Conservation (phyloP, 805 yeast species). For the Torulaspora delbrueckii region DNA sequence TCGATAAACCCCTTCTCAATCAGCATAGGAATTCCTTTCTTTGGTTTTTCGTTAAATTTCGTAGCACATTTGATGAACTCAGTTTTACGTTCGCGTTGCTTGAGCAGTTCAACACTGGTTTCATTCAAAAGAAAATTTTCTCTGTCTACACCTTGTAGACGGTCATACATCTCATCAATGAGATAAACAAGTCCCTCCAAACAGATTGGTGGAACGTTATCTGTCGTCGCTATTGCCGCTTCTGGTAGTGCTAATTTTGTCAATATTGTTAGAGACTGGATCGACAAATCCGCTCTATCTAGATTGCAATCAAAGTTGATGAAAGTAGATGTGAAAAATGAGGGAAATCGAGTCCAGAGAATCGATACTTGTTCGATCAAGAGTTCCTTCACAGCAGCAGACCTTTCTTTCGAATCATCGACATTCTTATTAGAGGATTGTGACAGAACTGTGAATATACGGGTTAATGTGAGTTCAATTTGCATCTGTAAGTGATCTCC, state of each 20-base stretch:
- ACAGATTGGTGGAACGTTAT: constrained; percentile 88
- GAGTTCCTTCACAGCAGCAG: constrained; percentile 62
- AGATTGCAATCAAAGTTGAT: constrained; percentile 87
- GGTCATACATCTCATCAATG: constrained; percentile 55
- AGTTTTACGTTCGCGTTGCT: constrained; percentile 50
- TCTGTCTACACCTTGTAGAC: constrained; percentile 27
- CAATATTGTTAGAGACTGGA: constrained; percentile 60
- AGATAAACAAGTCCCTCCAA: constrained; percentile 79
- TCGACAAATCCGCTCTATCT: constrained; percentile 74
- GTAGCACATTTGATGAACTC: constrained; percentile 73
- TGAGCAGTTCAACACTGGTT: constrained; percentile 21
- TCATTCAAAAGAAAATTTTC: constrained; percentile 23
- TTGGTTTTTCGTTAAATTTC: constrained; percentile 72
- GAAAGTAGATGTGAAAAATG: constrained; percentile 69
- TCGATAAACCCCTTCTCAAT: constrained; percentile 61
- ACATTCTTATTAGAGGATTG: constrained; percentile 17
- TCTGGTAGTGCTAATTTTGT: constrained; percentile 82
- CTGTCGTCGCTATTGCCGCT: constrained; percentile 71
- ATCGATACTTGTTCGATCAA: constrained; percentile 79
- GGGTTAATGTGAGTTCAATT: constrained; percentile 63
- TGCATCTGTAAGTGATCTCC: constrained; percentile 69
- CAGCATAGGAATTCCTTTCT: constrained; percentile 63
- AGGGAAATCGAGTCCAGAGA: constrained; percentile 75
- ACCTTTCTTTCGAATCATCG: constrained; percentile 30
- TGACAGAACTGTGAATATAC: constrained; percentile 56